A percentile compares a stretch with the other conserved stretches of the same genome.
phyloP scores from a whole-genome alignment of 306 rosid species.

The Mucuna pruriens region DNA sequence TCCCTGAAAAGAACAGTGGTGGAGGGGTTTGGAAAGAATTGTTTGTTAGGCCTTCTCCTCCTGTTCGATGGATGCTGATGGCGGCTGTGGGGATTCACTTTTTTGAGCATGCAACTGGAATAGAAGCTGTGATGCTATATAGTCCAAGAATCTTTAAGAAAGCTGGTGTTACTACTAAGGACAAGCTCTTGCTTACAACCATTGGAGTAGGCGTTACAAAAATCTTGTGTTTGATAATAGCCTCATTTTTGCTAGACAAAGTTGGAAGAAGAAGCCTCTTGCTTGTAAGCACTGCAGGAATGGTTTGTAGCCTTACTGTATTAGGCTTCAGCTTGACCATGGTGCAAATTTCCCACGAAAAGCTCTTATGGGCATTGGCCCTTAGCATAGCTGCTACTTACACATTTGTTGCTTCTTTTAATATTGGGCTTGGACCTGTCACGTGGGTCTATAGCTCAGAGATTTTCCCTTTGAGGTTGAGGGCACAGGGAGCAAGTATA shows the following conservation, averaged over 20 bases:
- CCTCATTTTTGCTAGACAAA: constrained; percentile 59
- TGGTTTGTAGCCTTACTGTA: constrained; percentile 42
- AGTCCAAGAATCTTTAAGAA: constrained; percentile 77
- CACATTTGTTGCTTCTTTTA: constrained; percentile 54
- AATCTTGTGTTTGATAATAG: constrained; percentile 45
- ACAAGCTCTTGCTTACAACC: constrained; percentile 64
- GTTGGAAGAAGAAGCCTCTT: constrained; percentile 62
- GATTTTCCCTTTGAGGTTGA: constrained; percentile 69
- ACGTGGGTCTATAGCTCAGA: constrained; percentile 81
- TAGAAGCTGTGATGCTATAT: constrained; percentile 74
- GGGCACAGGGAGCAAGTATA: constrained; percentile 70
- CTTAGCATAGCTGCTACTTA: constrained; percentile 58
- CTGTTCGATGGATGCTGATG: constrained; percentile 67
- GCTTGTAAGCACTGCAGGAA: constrained; percentile 57
- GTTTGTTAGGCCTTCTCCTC: constrained; percentile 47
- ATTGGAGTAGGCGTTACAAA: constrained; percentile 71
- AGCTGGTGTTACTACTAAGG: constrained; percentile 66
- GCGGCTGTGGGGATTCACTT: constrained; percentile 77
- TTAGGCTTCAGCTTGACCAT: constrained; percentile 66
- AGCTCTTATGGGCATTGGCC: constrained; percentile 55
- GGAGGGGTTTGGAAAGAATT: constrained; percentile 70
- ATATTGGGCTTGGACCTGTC: constrained; percentile 73
- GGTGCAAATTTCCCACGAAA: constrained; percentile 39
- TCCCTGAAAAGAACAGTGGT: constrained; percentile 3
- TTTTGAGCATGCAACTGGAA: constrained; percentile 72